phyloP scores from a whole-genome alignment of 1,284 basidiomycete species.

The Trichosporon faecale region DNA sequence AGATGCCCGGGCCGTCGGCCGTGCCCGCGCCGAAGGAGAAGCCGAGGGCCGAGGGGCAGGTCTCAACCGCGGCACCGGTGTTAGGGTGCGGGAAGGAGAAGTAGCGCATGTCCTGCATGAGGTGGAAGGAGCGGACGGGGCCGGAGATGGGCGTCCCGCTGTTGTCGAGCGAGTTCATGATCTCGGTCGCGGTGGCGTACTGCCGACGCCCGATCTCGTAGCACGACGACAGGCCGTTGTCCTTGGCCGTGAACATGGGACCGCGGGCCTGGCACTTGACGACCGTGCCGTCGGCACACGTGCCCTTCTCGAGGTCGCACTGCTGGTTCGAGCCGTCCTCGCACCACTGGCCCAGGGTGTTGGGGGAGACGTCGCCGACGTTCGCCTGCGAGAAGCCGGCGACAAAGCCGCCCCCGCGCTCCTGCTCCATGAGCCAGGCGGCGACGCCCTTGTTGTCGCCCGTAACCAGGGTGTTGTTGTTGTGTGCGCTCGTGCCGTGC shows the following conservation, averaged over 20 bases:
- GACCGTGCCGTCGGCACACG: slow-evolving; percentile 18
- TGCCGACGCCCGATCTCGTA: slow-evolving; percentile 23
- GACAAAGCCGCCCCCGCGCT: slow-evolving; percentile 13
- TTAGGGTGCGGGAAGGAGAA: slow-evolving; percentile 14
- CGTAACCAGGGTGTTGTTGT: slow-evolving; percentile 20
- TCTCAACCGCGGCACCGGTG: slow-evolving; percentile 10
- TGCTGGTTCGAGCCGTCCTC: slow-evolving; percentile 18
- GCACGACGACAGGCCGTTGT: slow-evolving; percentile 11
- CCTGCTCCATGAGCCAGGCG: slow-evolving; percentile 14
- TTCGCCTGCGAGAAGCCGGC: slow-evolving; percentile 24
- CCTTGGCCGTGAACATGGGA: slow-evolving; percentile 1
- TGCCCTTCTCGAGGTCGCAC: slow-evolving; percentile 15
- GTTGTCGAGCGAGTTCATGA: slow-evolving; percentile 11
- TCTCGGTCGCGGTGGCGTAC: slow-evolving; percentile 8
- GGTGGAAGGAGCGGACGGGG: slow-evolving; percentile 19
- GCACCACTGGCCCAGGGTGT: slow-evolving; percentile 24
- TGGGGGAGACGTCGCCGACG: slow-evolving; percentile 21
- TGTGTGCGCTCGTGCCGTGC: slow-evolving; percentile 19
- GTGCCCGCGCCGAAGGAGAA: slow-evolving; percentile 21
- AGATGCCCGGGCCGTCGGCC: slow-evolving; percentile 20
- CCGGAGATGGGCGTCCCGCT: slow-evolving; percentile 15
- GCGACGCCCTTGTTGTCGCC: slow-evolving; percentile 27
- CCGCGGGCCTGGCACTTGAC: slow-evolving; percentile 18
- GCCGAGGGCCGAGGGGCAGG: slow-evolving; percentile 21
- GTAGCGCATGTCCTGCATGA: slow-evolving; percentile 22